Percentiles rank a stretch among this genome's conserved stretches.
Evolutionary conservation across 306 rosid species (phyloP).

Genomic region (Carpinus viminea): DNA sequence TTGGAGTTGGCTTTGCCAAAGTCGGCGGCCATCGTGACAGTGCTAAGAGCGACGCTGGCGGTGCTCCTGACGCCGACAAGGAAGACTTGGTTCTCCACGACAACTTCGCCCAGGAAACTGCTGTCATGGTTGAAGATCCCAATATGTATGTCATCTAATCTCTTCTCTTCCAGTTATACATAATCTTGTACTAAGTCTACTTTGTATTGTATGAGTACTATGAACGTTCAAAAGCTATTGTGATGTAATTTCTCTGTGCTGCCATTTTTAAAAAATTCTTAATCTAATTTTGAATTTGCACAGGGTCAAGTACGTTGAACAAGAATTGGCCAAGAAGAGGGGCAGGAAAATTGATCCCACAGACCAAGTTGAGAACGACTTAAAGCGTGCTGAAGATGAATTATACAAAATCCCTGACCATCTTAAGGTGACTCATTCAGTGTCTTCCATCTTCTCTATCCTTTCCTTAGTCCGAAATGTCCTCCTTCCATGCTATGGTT

Average conservation of each 20-base stretch:
- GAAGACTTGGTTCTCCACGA: slow-evolving; percentile 90
- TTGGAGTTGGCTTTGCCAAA: slow-evolving; percentile 33
- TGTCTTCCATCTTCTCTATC: slow-evolving; percentile 10
- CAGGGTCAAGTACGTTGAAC: slow-evolving; percentile 78
- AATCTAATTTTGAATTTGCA: slow-evolving; percentile 9
- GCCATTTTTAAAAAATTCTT: background rate
- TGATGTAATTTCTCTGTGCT: background rate
- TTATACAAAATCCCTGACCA: slow-evolving; percentile 93
- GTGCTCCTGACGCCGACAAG: slow-evolving; percentile 51
- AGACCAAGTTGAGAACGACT: slow-evolving; percentile 76
- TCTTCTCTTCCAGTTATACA: background rate
- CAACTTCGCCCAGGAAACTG: slow-evolving; percentile 94
- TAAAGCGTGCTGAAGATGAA: slow-evolving; percentile 93
- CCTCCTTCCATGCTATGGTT: background rate
- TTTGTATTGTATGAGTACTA: background rate
- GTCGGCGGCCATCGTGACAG: slow-evolving; percentile 6
- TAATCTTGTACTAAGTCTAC: too few relatives aligned
- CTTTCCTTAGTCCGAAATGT: background rate
- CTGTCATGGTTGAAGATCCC: slow-evolving; percentile 90
- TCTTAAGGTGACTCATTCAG: slow-evolving; percentile 67
- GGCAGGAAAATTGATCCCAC: slow-evolving; percentile 59
- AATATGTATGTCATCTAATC: slow-evolving; percentile 57
- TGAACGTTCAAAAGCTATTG: background rate
- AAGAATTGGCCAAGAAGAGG: slow-evolving; percentile 90
- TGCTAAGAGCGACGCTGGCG: slow-evolving; percentile 47